Base-by-base conservation (phyloP, 129 eudicot genomes). In the Sambucus nigra region DNA sequence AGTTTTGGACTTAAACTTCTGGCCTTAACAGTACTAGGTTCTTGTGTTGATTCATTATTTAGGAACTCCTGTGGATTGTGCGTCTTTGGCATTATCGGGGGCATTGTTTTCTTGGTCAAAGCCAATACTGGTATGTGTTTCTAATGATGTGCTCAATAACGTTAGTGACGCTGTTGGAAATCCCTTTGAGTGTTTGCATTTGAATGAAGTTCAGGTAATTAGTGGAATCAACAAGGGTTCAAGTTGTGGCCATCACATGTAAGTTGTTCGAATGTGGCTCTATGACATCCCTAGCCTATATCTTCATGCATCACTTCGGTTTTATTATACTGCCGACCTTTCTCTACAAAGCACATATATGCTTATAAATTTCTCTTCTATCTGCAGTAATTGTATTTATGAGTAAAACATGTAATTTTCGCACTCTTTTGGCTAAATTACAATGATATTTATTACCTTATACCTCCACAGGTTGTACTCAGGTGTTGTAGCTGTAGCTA, bases 31-130 rank as follows among this genome's bases (percentile, higher is more conserved):
- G 7, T 33, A 21, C 17, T 52, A 28, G 31, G 35, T 32, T 35
- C 42, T 31, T 25, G 19, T 60, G 9, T 13, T 38, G 53, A 3
- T 28, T 9, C 22, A 48, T 33, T 47, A 39, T 47, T 64, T 40
- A 89, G 98, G 95, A 45, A 92, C 99, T 20, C 87, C 99, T 21
- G 99, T 73, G 23, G 99, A 92, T 39, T 92, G 99, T 80, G 99
- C 86, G 33, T 79, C 99, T 9, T 69, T 92, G 51, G 94, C 96
- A 4, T 71, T 92, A 55, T 92, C 96, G 0, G 99, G 96, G 67
- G 87, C 99, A 51, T 64, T 86, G 28, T 92, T 92, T 73, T 69
- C 94, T 13, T 86, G 99, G 99, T 76, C 99, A 31, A 86, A 77
- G 76, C 99, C 99, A 19, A 55, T 66, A 0, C 61, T 92, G 94